These are phyloP conservation scores for Purpureocillium takamizusanense DNA, from an alignment of 2,329 filamentous ascomycete genomes.

Conservation along the genomic window DNA sequence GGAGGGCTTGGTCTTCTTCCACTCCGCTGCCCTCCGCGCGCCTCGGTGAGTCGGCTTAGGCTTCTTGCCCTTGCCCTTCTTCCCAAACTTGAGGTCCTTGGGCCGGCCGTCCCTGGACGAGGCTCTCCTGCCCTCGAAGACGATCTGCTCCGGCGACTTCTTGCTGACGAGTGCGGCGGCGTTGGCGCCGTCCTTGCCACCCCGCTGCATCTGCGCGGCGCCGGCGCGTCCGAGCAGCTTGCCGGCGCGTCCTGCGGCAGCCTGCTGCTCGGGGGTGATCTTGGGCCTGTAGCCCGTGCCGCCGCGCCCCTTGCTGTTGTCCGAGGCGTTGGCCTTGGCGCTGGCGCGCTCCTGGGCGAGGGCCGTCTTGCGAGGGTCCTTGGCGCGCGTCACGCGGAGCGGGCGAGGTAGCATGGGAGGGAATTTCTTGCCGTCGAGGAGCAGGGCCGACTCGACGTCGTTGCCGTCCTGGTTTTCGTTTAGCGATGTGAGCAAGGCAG, in stretches of 20 bases:
- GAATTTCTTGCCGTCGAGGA: constrained; percentile 84
- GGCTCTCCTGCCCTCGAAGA: constrained; percentile 77
- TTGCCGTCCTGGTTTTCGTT: constrained; percentile 55
- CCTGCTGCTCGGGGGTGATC: constrained; percentile 58
- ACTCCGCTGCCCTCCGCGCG: constrained; percentile 30
- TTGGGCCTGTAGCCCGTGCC: constrained; percentile 59
- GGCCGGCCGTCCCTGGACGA: constrained; percentile 56
- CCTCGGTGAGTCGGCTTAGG: constrained; percentile 28
- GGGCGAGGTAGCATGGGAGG: constrained; percentile 87
- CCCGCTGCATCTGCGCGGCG: constrained; percentile 36
- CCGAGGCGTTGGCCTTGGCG: constrained; percentile 23
- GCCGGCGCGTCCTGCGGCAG: constrained; percentile 61
- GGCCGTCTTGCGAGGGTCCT: constrained; percentile 55
- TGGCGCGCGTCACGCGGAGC: constrained; percentile 79
- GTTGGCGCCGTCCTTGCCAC: constrained; percentile 14
- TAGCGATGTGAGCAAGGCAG: not conserved
- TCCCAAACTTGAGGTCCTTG: constrained; percentile 51
- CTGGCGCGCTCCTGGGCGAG: constrained; percentile 30
- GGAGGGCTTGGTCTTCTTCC: constrained; percentile 30
- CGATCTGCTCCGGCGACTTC: constrained; percentile 58
- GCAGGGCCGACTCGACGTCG: constrained; percentile 80
- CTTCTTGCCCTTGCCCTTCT: constrained; percentile 39
- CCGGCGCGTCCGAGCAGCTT: constrained; percentile 66
- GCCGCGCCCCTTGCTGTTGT: constrained; percentile 25
- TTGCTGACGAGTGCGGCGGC: constrained; percentile 18